Evolutionary conservation across 805 yeast species (phyloP).

Genomic region (Candida vartiovaarae): DNA sequence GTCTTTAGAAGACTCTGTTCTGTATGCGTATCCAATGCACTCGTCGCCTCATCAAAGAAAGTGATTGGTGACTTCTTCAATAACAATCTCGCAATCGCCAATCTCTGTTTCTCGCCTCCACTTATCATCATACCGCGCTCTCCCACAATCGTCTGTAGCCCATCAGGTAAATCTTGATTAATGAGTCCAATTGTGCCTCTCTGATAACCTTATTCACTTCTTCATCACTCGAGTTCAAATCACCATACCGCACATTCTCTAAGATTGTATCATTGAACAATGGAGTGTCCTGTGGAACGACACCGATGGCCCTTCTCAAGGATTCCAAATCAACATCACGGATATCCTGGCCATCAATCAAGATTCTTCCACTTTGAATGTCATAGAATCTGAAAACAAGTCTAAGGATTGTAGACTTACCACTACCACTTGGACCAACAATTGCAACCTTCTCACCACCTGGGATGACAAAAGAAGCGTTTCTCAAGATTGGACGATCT

Average conservation of each 20-base stretch:
- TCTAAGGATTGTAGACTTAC: constrained; percentile 84
- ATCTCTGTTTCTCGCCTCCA: constrained; percentile 97
- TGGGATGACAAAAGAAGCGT: constrained; percentile 80
- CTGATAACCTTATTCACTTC: constrained; percentile 60
- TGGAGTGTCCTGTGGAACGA: constrained; percentile 98
- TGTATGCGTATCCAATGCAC: constrained; percentile 94
- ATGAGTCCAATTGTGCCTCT: constrained; percentile 59
- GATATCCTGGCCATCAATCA: constrained; percentile 87
- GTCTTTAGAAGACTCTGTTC: constrained; percentile 80
- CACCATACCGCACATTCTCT: constrained; percentile 85
- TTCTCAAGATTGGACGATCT: constrained; percentile 74
- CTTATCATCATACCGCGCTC: constrained; percentile 98
- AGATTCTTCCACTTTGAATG: constrained; percentile 65
- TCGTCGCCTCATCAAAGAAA: constrained; percentile 95
- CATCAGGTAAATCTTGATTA: constrained; percentile 76
- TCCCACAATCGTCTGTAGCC: constrained; percentile 82
- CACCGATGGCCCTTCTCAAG: constrained; percentile 70
- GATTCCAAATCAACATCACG: constrained; percentile 67
- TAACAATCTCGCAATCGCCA: constrained; percentile 89
- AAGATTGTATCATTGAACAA: constrained; percentile 83
- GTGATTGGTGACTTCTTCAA: constrained; percentile 83
- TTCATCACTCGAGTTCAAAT: constrained; percentile 61
- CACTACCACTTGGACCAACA: constrained; percentile 96
- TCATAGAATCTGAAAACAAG: constrained; percentile 88
- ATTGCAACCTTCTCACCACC: constrained; percentile 89